A percentile compares a stretch with the other conserved stretches of the same genome.
Evolutionary conservation across 805 yeast species (phyloP).

Genomic region (Schwanniomyces polymorphus): DNA sequence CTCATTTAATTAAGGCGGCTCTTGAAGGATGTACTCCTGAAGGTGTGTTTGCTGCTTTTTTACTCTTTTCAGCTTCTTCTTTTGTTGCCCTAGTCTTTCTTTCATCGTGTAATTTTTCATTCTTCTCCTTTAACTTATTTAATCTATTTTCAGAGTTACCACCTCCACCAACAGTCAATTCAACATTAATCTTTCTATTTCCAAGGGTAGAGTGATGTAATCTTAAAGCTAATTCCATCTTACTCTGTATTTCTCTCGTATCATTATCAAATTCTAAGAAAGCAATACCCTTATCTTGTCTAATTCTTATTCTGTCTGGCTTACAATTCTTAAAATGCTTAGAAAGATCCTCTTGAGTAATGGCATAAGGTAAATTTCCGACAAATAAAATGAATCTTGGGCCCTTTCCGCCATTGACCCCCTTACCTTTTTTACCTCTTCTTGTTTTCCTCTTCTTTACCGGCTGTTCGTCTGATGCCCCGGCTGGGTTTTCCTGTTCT

Average conservation of each 20-base stretch:
- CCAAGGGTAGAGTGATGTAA: slow-evolving; percentile 76
- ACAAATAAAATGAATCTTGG: slow-evolving; percentile 82
- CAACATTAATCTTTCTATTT: slow-evolving; percentile 86
- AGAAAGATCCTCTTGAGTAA: slow-evolving; percentile 59
- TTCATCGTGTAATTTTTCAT: slow-evolving; percentile 71
- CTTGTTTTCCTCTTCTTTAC: slow-evolving; percentile 74
- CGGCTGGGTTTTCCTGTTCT: slow-evolving; percentile 7
- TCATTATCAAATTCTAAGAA: slow-evolving; percentile 76
- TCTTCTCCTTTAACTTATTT: slow-evolving; percentile 74
- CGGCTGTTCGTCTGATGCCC: slow-evolving; percentile 25
- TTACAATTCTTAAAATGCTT: slow-evolving; percentile 71
- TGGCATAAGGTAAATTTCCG: slow-evolving; percentile 82
- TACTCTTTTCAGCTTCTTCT: slow-evolving; percentile 16
- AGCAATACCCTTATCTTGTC: slow-evolving; percentile 88
- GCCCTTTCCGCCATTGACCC: slow-evolving; percentile 46
- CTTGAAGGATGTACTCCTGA: slow-evolving; percentile 64
- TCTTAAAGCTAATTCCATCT: slow-evolving; percentile 81
- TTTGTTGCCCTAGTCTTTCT: slow-evolving; percentile 53
- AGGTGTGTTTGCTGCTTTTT: slow-evolving; percentile 5
- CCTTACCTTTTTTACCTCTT: slow-evolving; percentile 74
- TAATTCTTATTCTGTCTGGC: slow-evolving; percentile 76
- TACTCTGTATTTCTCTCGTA: slow-evolving; percentile 63
- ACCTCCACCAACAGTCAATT: slow-evolving; percentile 97
- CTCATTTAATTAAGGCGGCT: slow-evolving; percentile 45
- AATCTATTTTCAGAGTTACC: slow-evolving; percentile 75